These are phyloP conservation scores for Termitomyces sp. DNA, from an alignment of 768 basidiomycete species.

Conservation along the genomic window DNA sequence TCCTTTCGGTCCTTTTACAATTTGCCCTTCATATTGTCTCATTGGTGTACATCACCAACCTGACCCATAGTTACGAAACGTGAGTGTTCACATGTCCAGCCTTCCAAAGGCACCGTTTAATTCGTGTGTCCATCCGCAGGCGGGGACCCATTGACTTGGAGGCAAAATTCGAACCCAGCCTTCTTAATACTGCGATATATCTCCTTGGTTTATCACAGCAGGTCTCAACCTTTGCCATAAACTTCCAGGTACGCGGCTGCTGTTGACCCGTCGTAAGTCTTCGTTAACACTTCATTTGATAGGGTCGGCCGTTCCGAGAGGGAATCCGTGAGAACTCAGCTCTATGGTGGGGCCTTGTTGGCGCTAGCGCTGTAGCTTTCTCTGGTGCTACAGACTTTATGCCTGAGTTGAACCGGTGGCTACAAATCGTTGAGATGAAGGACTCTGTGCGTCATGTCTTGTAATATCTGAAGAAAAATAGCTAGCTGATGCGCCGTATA, in stretches of 20 bases:
- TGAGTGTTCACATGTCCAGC: slow-evolving; percentile 34
- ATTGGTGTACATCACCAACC: no score
- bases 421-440: slow-evolving; percentile 94
- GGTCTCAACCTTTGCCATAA: slow-evolving; percentile 97
- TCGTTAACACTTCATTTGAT: slow-evolving; percentile 7
- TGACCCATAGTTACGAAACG: slow-evolving; percentile 47
- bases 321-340: slow-evolving; percentile 94
- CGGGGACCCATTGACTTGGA: slow-evolving; percentile 85
- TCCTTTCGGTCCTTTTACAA: no score
- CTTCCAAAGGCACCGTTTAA: not conserved
- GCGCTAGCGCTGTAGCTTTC: slow-evolving; percentile 88
- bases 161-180: slow-evolving; percentile 92
- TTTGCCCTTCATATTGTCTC: no score
- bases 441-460: slow-evolving; percentile 47
- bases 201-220: slow-evolving; percentile 94
- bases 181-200: slow-evolving; percentile 97
- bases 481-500: no score
- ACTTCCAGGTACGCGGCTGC: slow-evolving; percentile 72
- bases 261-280: not conserved
- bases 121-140: slow-evolving; percentile 26
- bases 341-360: slow-evolving; percentile 90
- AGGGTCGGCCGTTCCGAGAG: slow-evolving; percentile 97
- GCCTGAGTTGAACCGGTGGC: slow-evolving; percentile 94
- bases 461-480: no score
- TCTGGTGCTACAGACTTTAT: slow-evolving; percentile 91